These are phyloP conservation scores for Metarhizium rileyi DNA, from an alignment of 2,329 filamentous ascomycete genomes.

Conservation along the genomic window DNA sequence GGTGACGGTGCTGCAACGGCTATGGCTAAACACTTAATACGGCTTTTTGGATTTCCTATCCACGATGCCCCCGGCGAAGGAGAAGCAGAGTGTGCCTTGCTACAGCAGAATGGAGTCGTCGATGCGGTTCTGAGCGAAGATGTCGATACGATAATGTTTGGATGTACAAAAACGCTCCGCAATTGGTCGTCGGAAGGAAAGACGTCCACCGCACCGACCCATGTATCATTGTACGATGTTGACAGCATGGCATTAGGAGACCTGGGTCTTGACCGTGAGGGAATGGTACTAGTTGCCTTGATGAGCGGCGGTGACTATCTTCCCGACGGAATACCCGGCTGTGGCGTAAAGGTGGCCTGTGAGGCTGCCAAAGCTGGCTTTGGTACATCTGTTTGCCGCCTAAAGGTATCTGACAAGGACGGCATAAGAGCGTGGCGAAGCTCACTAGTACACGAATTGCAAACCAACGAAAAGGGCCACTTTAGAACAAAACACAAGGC, in stretches of 20 bases:
- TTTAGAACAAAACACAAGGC: slow-evolving; percentile 70
- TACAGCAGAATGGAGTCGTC: slow-evolving; percentile 74
- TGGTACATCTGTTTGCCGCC: slow-evolving; percentile 60
- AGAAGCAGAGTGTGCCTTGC: slow-evolving; percentile 85
- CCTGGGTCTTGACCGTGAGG: slow-evolving; percentile 65
- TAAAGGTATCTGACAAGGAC: slow-evolving; percentile 48
- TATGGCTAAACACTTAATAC: slow-evolving; percentile 74
- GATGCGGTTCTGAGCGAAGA: slow-evolving; percentile 95
- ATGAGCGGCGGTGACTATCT: slow-evolving; percentile 96
- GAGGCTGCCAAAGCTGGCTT: slow-evolving; percentile 86
- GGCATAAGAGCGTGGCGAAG: slow-evolving; percentile 63
- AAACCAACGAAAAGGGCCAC: slow-evolving; percentile 71
- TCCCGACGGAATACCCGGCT: slow-evolving; percentile 77
- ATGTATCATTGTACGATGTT: slow-evolving; percentile 73
- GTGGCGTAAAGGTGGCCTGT: slow-evolving; percentile 79
- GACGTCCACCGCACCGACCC: slow-evolving; percentile 63
- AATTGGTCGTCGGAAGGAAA: slow-evolving; percentile 72
- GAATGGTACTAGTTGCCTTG: slow-evolving; percentile 87
- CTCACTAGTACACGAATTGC: slow-evolving; percentile 62
- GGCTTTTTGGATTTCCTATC: slow-evolving; percentile 71
- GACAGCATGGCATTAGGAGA: slow-evolving; percentile 37
- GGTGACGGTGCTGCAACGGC: slow-evolving; percentile 60
- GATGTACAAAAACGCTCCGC: slow-evolving; percentile 66
- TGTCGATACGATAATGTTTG: slow-evolving; percentile 97
- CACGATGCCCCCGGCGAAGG: slow-evolving; percentile 91